phyloP scores from a whole-genome alignment of 163 green algal species.

The Chlamydomonas reinhardtii region DNA sequence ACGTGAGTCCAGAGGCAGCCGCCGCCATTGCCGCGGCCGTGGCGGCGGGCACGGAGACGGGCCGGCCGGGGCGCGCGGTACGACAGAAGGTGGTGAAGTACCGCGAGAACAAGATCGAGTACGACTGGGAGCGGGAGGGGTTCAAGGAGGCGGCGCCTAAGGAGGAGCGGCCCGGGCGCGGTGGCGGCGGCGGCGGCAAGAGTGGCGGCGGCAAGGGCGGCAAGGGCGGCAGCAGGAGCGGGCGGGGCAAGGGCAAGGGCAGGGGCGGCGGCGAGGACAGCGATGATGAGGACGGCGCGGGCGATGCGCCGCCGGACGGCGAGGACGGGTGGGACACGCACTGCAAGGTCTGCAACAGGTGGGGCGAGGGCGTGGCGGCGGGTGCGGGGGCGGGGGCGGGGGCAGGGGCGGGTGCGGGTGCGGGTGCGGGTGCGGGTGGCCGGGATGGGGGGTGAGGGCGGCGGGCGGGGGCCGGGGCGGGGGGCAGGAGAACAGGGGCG shows the following conservation, averaged over 20 bases:
- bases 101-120: conserved; percentile 21
- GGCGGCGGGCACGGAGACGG: background rate
- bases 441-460: background rate
- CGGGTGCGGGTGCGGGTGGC: no score
- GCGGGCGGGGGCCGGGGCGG: background rate
- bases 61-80: background rate
- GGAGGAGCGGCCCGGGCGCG: background rate
- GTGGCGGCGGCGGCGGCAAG: background rate
- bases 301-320: background rate
- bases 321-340: conserved; percentile 45
- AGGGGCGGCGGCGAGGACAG: background rate
- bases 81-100: conserved; percentile 38
- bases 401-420: background rate
- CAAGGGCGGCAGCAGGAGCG: background rate
- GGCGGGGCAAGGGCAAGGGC: background rate
- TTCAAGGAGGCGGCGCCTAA: background rate
- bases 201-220: background rate
- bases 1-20: background rate
- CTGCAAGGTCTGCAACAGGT: conserved; percentile 36
- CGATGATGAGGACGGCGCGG: background rate
- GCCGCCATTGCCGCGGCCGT: background rate
- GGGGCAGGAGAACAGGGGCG: no score
- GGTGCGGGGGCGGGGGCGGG: background rate
- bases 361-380: background rate
- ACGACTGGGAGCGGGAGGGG: conserved; percentile 29